phyloP scores from a whole-genome alignment of 2,329 filamentous ascomycete genomes.

The Fusarium goolgardi region DNA sequence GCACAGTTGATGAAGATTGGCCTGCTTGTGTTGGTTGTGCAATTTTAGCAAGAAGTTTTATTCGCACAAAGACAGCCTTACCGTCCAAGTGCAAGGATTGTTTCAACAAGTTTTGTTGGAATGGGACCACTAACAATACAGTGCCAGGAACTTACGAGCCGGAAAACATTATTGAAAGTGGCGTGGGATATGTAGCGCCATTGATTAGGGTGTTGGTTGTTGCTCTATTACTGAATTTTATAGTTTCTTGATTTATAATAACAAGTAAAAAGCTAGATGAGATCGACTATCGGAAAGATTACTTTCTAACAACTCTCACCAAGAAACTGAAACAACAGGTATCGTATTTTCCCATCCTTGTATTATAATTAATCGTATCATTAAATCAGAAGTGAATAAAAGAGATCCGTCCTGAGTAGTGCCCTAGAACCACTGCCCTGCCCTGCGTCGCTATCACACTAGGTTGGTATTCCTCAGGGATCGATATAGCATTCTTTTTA shows the following conservation, averaged over 20 bases:
- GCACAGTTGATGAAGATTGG: constrained; percentile 77
- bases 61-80: not conserved
- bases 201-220: not conserved
- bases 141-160: not conserved
- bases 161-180: not conserved
- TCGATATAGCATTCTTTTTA: no score
- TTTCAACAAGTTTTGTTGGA: not conserved
- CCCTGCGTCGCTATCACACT: no score
- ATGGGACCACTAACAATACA: not conserved
- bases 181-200: not conserved
- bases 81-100: not conserved
- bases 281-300: no score
- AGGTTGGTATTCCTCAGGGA: no score
- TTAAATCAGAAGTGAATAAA: no score
- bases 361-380: no score
- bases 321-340: no score
- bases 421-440: no score
- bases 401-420: no score
- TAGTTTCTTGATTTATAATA: not conserved
- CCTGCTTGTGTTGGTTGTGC: constrained; percentile 84
- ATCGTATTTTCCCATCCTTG: no score
- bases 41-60: not conserved
- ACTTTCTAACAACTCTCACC: no score
- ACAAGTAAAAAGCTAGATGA: no score
- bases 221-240: not conserved